phyloP scores from a whole-genome alignment of 495 filamentous ascomycete species.

The Bacidia gigantensis region DNA sequence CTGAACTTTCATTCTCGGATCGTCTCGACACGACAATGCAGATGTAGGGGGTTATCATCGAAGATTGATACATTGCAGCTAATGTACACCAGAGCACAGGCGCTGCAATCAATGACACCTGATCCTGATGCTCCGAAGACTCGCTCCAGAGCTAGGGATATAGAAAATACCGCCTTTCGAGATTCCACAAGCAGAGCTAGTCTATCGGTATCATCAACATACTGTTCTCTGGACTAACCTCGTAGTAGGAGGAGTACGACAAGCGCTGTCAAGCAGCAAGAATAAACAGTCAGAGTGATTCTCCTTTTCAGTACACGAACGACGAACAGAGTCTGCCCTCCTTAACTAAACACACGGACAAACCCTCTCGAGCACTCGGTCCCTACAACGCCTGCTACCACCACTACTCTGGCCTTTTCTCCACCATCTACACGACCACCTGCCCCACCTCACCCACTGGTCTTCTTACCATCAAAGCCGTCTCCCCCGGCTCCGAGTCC shows the following conservation, averaged over 20 bases:
- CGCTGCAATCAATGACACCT: conserved; percentile 24
- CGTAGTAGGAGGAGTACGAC: conserved; percentile 11
- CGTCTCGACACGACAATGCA: conserved; percentile 33
- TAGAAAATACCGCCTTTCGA: conserved; percentile 10
- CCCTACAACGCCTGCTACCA: conserved; percentile 55
- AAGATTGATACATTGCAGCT: neutral
- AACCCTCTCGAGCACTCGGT: conserved; percentile 38
- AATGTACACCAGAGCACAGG: conserved; percentile 27
- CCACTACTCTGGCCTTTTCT: conserved; percentile 63
- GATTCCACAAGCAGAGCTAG: conserved; percentile 15
- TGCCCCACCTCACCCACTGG: conserved; percentile 14
- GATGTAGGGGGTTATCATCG: conserved; percentile 23
- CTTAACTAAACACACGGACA: neutral
- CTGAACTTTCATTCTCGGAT: conserved; percentile 36
- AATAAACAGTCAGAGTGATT: neutral
- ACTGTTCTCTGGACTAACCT: neutral
- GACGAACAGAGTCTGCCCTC: neutral
- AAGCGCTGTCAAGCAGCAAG: conserved; percentile 1
- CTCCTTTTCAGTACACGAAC: neutral
- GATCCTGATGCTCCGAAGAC: conserved; percentile 5
- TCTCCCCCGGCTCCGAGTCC: conserved; percentile 52
- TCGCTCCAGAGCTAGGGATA: conserved; percentile 9
- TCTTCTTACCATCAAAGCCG: conserved; percentile 75
- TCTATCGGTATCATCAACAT: neutral
- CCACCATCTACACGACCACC: conserved; percentile 58